Conservation (phyloP, 805 yeast genomes). For the Saturnispora hagleri region DNA sequence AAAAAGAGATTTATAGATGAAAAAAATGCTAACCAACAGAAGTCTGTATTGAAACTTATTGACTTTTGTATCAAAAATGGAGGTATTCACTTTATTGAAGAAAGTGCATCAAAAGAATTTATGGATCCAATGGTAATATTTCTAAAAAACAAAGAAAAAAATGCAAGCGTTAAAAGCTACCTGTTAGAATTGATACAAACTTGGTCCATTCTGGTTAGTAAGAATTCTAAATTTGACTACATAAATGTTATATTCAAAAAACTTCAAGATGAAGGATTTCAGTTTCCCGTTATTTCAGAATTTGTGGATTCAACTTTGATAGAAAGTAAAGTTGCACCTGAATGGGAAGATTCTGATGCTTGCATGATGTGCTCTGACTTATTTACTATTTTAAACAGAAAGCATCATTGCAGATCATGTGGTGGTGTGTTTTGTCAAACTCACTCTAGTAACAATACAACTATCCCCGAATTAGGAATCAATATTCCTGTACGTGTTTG, state of each 20-base stretch:
- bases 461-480: slow-evolving; percentile 79
- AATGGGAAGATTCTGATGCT: slow-evolving; percentile 92
- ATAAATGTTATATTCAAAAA: slow-evolving; percentile 53
- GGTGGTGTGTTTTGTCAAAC: slow-evolving; percentile 89
- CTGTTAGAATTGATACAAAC: slow-evolving; percentile 60
- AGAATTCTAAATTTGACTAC: slow-evolving; percentile 55
- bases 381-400: slow-evolving; percentile 76
- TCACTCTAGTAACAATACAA: slow-evolving; percentile 66
- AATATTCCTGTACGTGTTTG: slow-evolving; percentile 88
- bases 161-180: slow-evolving; percentile 47
- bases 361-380: slow-evolving; percentile 87
- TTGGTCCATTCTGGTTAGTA: slow-evolving; percentile 69
- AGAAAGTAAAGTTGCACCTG: slow-evolving; percentile 91
- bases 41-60: slow-evolving; percentile 63
- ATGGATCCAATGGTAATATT: slow-evolving; percentile 63
- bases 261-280: slow-evolving; percentile 52
- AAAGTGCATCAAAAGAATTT: slow-evolving; percentile 76
- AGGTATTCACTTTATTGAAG: slow-evolving; percentile 75
- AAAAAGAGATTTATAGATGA: slow-evolving; percentile 56
- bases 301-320: slow-evolving; percentile 43
- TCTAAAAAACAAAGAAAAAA: slow-evolving; percentile 24
- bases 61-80: slow-evolving; percentile 91
- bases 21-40: slow-evolving; percentile 71
- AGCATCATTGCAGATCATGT: slow-evolving; percentile 95
- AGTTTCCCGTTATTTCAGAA: slow-evolving; percentile 48